Base-by-base conservation (phyloP, 2,329 filamentous ascomycete genomes). In the Botryosphaeria dothidea region DNA sequence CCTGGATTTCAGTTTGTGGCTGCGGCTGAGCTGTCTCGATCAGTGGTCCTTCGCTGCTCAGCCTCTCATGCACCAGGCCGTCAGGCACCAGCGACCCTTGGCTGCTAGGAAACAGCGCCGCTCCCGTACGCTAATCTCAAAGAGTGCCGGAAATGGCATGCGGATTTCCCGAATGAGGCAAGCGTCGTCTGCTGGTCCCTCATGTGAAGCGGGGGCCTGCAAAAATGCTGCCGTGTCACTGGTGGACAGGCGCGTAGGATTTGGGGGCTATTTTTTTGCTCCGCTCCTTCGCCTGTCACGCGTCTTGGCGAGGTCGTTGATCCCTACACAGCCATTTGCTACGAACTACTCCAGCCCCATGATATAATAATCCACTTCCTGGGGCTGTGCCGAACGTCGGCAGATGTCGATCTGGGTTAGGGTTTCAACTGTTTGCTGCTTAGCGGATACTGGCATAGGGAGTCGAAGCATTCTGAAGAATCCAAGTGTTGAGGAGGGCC, bases 21-120 rank as follows among this genome's bases (percentile, higher is more conserved):
- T 62, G 58, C 29, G 58, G 45, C 45, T 49, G 43, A 38, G 58
- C 25, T 62, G 58, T 38, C 58, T 51, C 17, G 25, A 31, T 45
- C 43, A 15, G 8, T 23, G 1, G n/a, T 46, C 41, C 56, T 34
- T 7, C 17, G 56, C 7, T 34, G 56, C 56, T 46, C 56, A 31
- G 56, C 56, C 56, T 60, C 56, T 36, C 56, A 34, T 21, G 54
- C 19, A 25, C 38, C 54, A 60, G 41, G 56, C 41, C 15, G 41
- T 23, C 56, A 60, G 56, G 56, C 56, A 60, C 41, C 56, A 60
- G 54, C 17, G 3, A 2, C 17, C 9, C 31, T 56, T 56, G 21
- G 51, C 52, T 11, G 52, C 19, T 17, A 21, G 8, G 3, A n/a
- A 8, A 9, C 9, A 6, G 41, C 27, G 27, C 29, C 31, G 19